These are phyloP conservation scores for Sphagnurus paluster DNA, from an alignment of 1,284 basidiomycete genomes.

Conservation along the genomic window DNA sequence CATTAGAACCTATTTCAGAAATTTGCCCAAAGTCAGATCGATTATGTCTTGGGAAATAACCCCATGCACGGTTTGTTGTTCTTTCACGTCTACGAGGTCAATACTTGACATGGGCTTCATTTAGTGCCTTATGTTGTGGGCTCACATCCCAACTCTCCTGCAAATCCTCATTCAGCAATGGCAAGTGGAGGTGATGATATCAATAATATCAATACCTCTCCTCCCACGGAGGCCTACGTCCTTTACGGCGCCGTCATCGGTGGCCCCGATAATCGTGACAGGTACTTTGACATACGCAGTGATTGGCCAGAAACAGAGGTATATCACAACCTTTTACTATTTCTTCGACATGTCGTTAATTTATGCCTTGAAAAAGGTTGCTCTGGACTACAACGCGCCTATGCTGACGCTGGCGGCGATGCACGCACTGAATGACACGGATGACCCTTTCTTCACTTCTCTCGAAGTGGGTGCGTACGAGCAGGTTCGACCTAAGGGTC, in stretches of 20 bases:
- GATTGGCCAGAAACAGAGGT: conserved; percentile 84
- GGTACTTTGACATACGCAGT: conserved; percentile 81
- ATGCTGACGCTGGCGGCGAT: conserved; percentile 81
- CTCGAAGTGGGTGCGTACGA: conserved; percentile 68
- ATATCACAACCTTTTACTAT: conserved; percentile 8
- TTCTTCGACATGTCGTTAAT: conserved; percentile 12
- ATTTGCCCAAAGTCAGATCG: conserved; percentile 75
- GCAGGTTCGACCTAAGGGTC: conserved; percentile 60
- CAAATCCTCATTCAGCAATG: conserved; percentile 86
- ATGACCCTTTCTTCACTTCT: conserved; percentile 80
- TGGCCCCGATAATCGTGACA: conserved; percentile 77
- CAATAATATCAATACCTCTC: conserved; percentile 69
- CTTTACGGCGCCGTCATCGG: conserved; percentile 89
- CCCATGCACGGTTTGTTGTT: conserved; percentile 69
- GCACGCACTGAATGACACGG: conserved; percentile 61
- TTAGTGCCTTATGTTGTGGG: conserved; percentile 81
- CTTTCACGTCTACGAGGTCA: not conserved
- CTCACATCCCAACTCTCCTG: conserved; percentile 84
- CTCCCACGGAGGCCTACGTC: conserved; percentile 69
- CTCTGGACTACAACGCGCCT: conserved; percentile 84
- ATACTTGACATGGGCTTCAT: conserved; percentile 11
- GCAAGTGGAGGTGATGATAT: conserved; percentile 81
- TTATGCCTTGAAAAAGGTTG: conserved; percentile 50
- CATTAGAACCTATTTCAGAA: conserved; percentile 33
- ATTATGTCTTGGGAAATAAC: conserved; percentile 85